Base-by-base conservation (phyloP, 139 green algal genomes). In the Chlorella sp. region DNA sequence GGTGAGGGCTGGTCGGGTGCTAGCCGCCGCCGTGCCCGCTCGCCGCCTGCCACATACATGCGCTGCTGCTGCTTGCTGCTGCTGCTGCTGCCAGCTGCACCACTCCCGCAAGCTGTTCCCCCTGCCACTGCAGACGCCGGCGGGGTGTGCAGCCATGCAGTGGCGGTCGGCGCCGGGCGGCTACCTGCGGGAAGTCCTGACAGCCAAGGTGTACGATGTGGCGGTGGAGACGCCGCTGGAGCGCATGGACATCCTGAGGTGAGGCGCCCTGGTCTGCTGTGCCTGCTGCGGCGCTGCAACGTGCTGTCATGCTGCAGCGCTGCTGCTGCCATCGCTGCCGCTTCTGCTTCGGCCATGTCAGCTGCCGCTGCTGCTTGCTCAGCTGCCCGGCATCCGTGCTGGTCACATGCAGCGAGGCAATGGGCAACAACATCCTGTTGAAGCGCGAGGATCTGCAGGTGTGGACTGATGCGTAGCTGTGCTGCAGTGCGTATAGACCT, bases 161-260 rank as follows among this genome's bases (percentile, higher is more conserved):
- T 98, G 95, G 95, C 87, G 95, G 26, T 89, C 87, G 16, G 25
- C 91, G 2, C 75, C 84, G 4, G 91, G 93, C 39, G 96, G 94
- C 39, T 99, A 99, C 91, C 85, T 99, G 41, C 81, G 93, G n/a
- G 85, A 93, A 28, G 94, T 99, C 51, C 90, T 99, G 21, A 98
- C 94, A 13, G 94, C 96, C 0, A 89, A 94, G 32, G 97, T 86
- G 78, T 99, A 99, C 85, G 97, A 99, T 67, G 95, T 99, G 9
- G 97, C 97, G 68, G 36, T 86, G 26, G 91, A 99, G 78, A 94
- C 95, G 0, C 96, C 96, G 1, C 86, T 99, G 64, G 91, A 99
- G 64, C n/a, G 87, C 51, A 60, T 60, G 0, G 78, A 86, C n/a
- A 90, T 93, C 75, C 91, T 99, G 23, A 82, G 76, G 76, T 73